phyloP scores from a whole-genome alignment of 306 rosid species.

The Medicago lupulina region DNA sequence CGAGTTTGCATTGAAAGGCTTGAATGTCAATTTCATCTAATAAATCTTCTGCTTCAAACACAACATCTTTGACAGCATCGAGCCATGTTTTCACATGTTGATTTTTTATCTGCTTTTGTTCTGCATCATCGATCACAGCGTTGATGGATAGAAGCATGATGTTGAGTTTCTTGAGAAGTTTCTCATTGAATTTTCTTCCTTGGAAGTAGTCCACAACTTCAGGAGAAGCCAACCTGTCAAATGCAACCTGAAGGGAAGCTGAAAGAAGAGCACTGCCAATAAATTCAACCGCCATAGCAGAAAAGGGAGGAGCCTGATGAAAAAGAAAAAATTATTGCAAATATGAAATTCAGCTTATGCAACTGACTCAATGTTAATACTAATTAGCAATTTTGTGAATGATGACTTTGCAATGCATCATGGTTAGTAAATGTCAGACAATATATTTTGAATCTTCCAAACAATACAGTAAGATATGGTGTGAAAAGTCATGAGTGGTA shows the following conservation, averaged over 20 bases:
- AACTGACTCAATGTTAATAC: neutral
- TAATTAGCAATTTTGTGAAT: conserved; percentile 3
- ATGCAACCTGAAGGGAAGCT: conserved; percentile 35
- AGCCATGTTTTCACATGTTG: neutral
- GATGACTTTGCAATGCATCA: neutral
- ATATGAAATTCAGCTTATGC: conserved; percentile 1
- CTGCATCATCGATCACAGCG: neutral
- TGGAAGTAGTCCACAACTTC: conserved; percentile 13
- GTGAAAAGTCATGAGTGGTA: neutral
- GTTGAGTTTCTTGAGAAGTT: neutral
- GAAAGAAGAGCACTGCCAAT: conserved; percentile 42
- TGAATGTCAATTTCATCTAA: conserved; percentile 40
- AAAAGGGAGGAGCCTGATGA: neutral
- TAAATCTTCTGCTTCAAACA: neutral
- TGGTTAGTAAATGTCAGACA: neutral
- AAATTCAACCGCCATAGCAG: conserved; percentile 30
- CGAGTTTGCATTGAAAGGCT: neutral
- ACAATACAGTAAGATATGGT: neutral
- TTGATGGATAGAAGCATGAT: neutral
- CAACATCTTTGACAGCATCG: conserved; percentile 20
- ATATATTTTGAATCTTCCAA: too few species aligned
- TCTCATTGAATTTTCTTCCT: conserved; percentile 20
- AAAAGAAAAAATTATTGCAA: neutral
- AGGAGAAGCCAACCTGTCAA: conserved; percentile 37
- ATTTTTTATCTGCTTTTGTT: neutral